phyloP scores from a whole-genome alignment of 208 protist species.

The Zelonia costaricensis region DNA sequence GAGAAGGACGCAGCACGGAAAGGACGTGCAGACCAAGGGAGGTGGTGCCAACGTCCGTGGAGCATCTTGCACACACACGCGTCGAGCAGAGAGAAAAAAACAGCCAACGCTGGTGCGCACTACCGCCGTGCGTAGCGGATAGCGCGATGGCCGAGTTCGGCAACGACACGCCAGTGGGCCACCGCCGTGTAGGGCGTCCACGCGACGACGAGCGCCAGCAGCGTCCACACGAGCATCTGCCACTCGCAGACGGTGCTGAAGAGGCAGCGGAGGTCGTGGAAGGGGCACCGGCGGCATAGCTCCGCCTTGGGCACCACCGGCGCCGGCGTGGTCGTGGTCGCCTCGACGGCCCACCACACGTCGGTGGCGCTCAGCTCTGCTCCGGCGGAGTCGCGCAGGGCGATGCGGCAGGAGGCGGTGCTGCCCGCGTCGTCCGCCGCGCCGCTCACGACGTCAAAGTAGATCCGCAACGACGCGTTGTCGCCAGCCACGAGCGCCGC shows the following conservation, averaged over 20 bases:
- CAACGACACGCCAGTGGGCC: constrained; percentile 14
- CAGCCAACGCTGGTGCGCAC: too few relatives aligned
- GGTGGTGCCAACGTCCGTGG: too few relatives aligned
- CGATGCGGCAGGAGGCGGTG: constrained; percentile 29
- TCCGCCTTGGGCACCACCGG: constrained; percentile 1
- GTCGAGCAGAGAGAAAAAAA: too few relatives aligned
- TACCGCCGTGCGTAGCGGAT: too few relatives aligned
- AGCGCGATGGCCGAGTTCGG: neutral
- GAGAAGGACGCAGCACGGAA: too few relatives aligned
- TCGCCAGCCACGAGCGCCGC: constrained; percentile 12
- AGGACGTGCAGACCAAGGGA: too few relatives aligned
- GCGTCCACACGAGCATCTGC: constrained; percentile 32
- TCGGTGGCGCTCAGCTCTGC: constrained; percentile 21
- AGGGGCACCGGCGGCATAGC: constrained; percentile 14
- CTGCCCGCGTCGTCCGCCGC: neutral
- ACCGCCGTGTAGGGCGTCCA: constrained; percentile 19
- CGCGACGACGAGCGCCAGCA: constrained; percentile 7
- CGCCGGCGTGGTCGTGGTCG: constrained; percentile 6
- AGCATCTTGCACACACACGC: too few relatives aligned
- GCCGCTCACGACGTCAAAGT: constrained; percentile 5
- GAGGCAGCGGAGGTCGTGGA: constrained; percentile 24
- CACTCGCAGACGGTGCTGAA: constrained; percentile 26
- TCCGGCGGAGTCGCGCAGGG: constrained; percentile 33
- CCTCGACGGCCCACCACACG: constrained; percentile 5
- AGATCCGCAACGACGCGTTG: neutral